Base-by-base conservation (phyloP, 257 asterid genomes). In the Lycium ferocissimum region DNA sequence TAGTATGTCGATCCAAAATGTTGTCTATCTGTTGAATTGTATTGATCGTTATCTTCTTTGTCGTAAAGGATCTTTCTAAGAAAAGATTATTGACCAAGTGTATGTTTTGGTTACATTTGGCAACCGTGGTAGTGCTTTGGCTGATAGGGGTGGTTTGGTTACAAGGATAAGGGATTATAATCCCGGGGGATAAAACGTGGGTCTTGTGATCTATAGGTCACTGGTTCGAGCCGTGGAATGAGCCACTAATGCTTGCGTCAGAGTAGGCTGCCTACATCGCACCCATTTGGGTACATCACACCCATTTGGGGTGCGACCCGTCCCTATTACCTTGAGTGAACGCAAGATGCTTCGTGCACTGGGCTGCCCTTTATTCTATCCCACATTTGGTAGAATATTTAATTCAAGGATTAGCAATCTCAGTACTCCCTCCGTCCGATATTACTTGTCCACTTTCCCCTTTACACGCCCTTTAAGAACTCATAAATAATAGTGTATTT, bases 41-140 rank as follows among this genome's bases (percentile, higher is more conserved):
- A 7, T 59, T 47, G 80, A 47, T 47, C 1, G 0, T 75, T 22
- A 49, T 1, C 12, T 49, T 0, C 62, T 75, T 49, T 20, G 38
- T 75, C 43, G 45, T 49, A 6, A 26, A 26, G 33, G 43, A 47
- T 61, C 70, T 75, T 43, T 4, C 17, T 71, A 40, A 9, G 35
- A 40, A 40, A 40, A 71, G 35, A 71, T 71, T 18, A 18, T 40
- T 20, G 14, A 71, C n/a, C 79, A 71, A 40, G 26, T 8, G 56
- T 71, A 71, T 45, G 15, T 71, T 69, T 17, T 40, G 79, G 79
- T 70, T 49, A 47, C 10, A 43, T 75, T 75, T 75, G 43, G 61
- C 81, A 75, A 75, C 61, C 2, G 59, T 6, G 17, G 61, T 7
- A 75, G 11, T 49, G 61, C n/a, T 51, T 75, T 1, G 81, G 10